Evolutionary conservation across 2,329 filamentous ascomycete genomes (phyloP).

Genomic region (Triangularia setosa): DNA sequence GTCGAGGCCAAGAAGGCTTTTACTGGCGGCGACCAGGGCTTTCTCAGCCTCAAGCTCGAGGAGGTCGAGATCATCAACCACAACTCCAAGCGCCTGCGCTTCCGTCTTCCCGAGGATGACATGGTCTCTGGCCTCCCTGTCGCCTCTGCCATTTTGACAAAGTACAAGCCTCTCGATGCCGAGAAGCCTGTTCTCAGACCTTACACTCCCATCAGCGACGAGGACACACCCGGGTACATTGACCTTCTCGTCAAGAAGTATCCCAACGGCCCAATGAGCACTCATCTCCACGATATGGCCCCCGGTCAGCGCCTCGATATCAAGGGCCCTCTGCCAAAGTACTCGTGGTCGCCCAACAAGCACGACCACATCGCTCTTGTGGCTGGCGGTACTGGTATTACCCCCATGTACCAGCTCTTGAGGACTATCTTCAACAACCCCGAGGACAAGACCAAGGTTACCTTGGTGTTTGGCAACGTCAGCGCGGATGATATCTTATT

Average conservation of each 20-base stretch:
- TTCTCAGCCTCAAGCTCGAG: constrained; percentile 74
- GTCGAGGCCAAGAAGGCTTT: constrained; percentile 52
- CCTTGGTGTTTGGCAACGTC: constrained; percentile 89
- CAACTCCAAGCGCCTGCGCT: constrained; percentile 92
- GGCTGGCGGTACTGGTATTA: constrained; percentile 94
- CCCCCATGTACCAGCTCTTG: constrained; percentile 94
- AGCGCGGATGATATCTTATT: constrained; percentile 86
- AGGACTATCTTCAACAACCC: constrained; percentile 95
- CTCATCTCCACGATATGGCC: constrained; percentile 77
- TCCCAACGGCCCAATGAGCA: constrained; percentile 85
- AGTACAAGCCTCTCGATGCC: constrained; percentile 78
- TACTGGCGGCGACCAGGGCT: constrained; percentile 85
- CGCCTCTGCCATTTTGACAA: constrained; percentile 85
- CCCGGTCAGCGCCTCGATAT: constrained; percentile 81
- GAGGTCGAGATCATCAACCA: constrained; percentile 78
- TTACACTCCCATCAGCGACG: constrained; percentile 88
- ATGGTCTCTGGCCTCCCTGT: constrained; percentile 78
- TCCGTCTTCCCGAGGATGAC: constrained; percentile 79
- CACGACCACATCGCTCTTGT: constrained; percentile 83
- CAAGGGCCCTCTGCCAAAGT: constrained; percentile 96
- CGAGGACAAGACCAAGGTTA: constrained; percentile 95
- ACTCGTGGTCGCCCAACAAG: constrained; percentile 86
- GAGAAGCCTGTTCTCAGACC: constrained; percentile 86
- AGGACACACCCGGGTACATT: constrained; percentile 74
- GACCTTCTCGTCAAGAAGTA: constrained; percentile 93